Evolutionary conservation across 2,329 filamentous ascomycete species (phyloP).

Genomic region (Cladophialophora chaetospira): DNA sequence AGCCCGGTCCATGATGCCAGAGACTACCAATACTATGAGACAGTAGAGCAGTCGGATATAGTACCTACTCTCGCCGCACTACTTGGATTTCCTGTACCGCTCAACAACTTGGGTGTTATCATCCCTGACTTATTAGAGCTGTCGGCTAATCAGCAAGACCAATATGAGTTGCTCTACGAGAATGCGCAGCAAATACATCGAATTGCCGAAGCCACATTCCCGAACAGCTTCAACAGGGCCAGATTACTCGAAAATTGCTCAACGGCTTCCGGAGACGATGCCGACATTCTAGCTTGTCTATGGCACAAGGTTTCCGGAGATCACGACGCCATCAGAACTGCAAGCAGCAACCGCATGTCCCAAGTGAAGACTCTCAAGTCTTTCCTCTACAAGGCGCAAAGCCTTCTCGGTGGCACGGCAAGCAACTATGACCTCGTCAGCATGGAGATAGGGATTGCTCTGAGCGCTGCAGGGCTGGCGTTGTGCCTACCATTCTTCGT

Average conservation of each 20-base stretch:
- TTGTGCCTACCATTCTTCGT: constrained; percentile 32
- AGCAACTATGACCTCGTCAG: constrained; percentile 82
- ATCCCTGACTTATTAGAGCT: constrained; percentile 77
- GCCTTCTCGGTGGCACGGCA: constrained; percentile 81
- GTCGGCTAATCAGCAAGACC: constrained; percentile 64
- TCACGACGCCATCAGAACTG: background rate
- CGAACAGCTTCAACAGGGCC: constrained; percentile 44
- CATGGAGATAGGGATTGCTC: constrained; percentile 53
- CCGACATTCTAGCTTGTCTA: constrained; percentile 67
- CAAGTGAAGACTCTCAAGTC: constrained; percentile 9
- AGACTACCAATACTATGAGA: constrained; percentile 81
- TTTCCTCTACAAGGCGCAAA: constrained; percentile 74
- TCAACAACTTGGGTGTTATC: constrained; percentile 87
- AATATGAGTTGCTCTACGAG: constrained; percentile 67
- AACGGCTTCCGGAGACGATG: constrained; percentile 34
- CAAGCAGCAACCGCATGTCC: background rate
- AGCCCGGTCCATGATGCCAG: constrained; percentile 54
- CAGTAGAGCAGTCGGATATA: constrained; percentile 91
- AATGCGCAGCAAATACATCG: constrained; percentile 81
- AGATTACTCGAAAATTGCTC: constrained; percentile 33
- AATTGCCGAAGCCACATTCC: constrained; percentile 74
- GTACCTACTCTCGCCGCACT: constrained; percentile 85
- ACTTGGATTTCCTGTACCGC: constrained; percentile 82
- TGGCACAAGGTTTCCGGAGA: constrained; percentile 55
- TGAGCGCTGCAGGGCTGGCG: constrained; percentile 36